These are phyloP conservation scores for Trypanosoma cruzi DNA, from an alignment of 208 protist species.

Conservation along the genomic window DNA sequence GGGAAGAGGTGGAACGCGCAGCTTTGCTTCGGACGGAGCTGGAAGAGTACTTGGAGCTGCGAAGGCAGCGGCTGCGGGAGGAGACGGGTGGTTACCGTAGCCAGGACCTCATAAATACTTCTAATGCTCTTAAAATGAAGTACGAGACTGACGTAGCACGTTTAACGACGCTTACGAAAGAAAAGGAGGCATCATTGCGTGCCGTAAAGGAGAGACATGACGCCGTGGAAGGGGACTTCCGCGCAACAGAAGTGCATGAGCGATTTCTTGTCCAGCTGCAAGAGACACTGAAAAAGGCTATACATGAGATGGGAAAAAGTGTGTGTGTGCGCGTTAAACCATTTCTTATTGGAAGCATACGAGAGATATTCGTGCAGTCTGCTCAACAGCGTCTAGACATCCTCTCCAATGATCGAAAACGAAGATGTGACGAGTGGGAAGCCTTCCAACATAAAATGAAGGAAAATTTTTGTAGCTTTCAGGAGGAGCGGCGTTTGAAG, in stretches of 20 bases:
- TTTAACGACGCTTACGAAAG: constrained; percentile 10
- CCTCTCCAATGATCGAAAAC: constrained; percentile 28
- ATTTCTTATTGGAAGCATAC: constrained; percentile 38
- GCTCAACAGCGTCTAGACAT: constrained; percentile 46
- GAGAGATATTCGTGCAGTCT: constrained; percentile 37
- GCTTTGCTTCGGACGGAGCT: background rate
- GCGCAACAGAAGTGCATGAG: constrained; percentile 17
- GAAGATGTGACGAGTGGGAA: constrained; percentile 23
- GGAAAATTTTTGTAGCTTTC: constrained; percentile 30
- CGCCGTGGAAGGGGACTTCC: constrained; percentile 29
- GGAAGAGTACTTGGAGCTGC: constrained; percentile 4
- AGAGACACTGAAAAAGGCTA: constrained; percentile 25
- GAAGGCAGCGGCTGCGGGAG: constrained; percentile 13
- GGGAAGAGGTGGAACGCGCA: constrained; percentile 17
- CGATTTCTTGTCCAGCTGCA: constrained; percentile 29
- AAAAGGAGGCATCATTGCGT: constrained; percentile 16
- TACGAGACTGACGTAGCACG: constrained; percentile 17
- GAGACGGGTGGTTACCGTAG: background rate
- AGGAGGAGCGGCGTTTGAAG: constrained; percentile 17
- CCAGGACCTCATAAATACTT: background rate
- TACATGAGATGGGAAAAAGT: constrained; percentile 35
- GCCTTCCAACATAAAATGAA: constrained; percentile 26
- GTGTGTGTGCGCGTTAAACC: constrained; percentile 41
- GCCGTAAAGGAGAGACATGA: constrained; percentile 23
- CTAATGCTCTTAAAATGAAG: constrained; percentile 8